These are phyloP conservation scores for Thermoascus crustaceus DNA, from an alignment of 2,329 filamentous ascomycete genomes.

Conservation along the genomic window DNA sequence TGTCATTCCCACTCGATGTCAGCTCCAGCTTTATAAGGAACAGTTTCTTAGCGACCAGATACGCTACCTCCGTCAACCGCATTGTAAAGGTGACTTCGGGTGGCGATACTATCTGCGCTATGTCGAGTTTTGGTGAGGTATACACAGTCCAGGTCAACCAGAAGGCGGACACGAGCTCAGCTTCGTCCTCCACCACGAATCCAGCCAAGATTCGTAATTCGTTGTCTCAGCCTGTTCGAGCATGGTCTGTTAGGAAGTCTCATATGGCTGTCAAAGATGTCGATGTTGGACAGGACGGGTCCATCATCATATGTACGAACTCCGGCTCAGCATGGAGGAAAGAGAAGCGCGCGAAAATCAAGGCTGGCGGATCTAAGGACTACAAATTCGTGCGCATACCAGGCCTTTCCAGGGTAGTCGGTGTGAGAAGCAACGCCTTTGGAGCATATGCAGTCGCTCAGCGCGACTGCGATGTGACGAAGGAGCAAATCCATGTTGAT, in stretches of 20 bases:
- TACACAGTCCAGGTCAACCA: slow-evolving; percentile 74
- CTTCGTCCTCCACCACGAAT: slow-evolving; percentile 74
- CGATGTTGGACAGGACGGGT: slow-evolving; percentile 82
- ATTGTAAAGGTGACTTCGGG: slow-evolving; percentile 73
- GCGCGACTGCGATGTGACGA: slow-evolving; percentile 74
- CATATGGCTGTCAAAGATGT: slow-evolving; percentile 78
- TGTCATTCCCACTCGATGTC: slow-evolving; percentile 71
- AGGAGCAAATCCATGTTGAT: slow-evolving; percentile 59
- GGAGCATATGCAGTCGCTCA: slow-evolving; percentile 84
- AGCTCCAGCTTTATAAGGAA: slow-evolving; percentile 60
- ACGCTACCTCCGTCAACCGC: slow-evolving; percentile 56
- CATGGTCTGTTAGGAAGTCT: slow-evolving; percentile 84
- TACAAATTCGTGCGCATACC: slow-evolving; percentile 93
- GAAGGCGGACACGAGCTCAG: slow-evolving; percentile 53
- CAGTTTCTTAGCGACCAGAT: slow-evolving; percentile 56
- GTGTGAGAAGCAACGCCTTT: slow-evolving; percentile 78
- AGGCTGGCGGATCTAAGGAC: slow-evolving; percentile 68
- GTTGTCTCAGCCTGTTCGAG: slow-evolving; percentile 65
- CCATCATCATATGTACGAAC: slow-evolving; percentile 86
- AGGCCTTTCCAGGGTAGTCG: slow-evolving; percentile 73
- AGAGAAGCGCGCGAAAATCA: slow-evolving; percentile 72
- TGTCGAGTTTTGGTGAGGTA: slow-evolving; percentile 76
- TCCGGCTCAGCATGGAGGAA: slow-evolving; percentile 91
- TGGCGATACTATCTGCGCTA: slow-evolving; percentile 82
- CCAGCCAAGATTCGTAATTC: slow-evolving; percentile 82